Evolutionary conservation across 148 eudicot species (phyloP), one percentile per base, ranked within the genome.

Genomic region (Silene uniflora): DNA sequence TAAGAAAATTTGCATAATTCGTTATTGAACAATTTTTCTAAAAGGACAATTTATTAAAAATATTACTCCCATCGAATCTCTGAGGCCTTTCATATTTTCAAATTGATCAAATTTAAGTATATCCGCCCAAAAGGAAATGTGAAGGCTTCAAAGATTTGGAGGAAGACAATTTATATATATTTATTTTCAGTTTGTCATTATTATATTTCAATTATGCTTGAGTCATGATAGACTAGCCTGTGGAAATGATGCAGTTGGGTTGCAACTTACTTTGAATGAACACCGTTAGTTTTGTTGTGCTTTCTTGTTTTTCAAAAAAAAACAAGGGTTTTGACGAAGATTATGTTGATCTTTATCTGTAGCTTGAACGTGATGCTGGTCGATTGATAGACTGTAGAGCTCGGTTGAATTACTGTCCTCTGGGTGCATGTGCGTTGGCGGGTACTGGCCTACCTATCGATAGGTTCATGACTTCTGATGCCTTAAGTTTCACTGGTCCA

Each of bases 361-460:
- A 96, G 98, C 95, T 96, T 83, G 98, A 91, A 75, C 98, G 98
- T 76, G 99, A 96, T 91, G 95, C 92, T 76, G 87, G 93, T 56
- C 99, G 99, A 67, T 79, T 96, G 73, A 73, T 60, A 74, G 98
- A 96, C 84, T 96, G 99, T 80, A 88, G 87, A 83, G 87, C 74
- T 63, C 86, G 99, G 79, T 72, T 96, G 85, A 96, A 96, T 84
- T 91, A 87, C 82, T 87, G 91, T 74, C 99, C 99, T 46, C 80
- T 96, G 73, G 99, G 99, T 84, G 99, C 99, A 47, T 96, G 99
- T 85, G 99, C 99, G 32, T 81, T 96, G 83, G 99, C 99, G 78
- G 99, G 99, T 35, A 96, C 99, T 69, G 98, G 99, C 75, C 88
- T 96, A 79, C 96, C 97, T 35, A 96, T 96, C 71, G 98, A 96